phyloP scores from a whole-genome alignment of 192 early-diverging fungal species.

The Dispira parvispora region DNA sequence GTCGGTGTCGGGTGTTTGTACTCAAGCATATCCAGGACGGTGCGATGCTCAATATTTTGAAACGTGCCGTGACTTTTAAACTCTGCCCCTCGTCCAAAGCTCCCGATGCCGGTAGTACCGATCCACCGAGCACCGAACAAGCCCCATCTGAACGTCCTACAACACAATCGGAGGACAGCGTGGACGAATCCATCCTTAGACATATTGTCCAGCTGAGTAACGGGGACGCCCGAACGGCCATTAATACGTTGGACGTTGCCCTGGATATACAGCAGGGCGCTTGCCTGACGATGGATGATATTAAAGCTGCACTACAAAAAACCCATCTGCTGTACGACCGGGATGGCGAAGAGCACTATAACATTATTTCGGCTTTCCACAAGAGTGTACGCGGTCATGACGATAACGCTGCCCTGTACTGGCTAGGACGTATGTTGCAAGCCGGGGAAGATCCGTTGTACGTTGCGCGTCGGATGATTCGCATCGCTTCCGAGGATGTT shows the following conservation, averaged over 20 bases:
- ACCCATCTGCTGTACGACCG: constrained; percentile 68
- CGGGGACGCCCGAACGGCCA: constrained; percentile 41
- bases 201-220: constrained; percentile 50
- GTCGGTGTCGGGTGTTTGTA: constrained; percentile 60
- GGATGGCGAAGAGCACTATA: constrained; percentile 78
- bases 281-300: constrained; percentile 25
- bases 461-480: constrained; percentile 58
- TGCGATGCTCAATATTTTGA: constrained; percentile 44
- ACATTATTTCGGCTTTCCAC: constrained; percentile 78
- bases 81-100: constrained; percentile 18
- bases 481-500: constrained; percentile 78
- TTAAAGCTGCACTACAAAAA: constrained; percentile 59
- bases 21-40: constrained; percentile 41
- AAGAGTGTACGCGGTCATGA: constrained; percentile 79
- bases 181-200: constrained; percentile 19
- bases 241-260: constrained; percentile 20
- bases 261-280: constrained; percentile 16
- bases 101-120: background rate
- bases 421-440: constrained; percentile 79
- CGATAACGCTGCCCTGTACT: constrained; percentile 64
- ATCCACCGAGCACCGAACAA: background rate
- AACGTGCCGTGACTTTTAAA: constrained; percentile 36
- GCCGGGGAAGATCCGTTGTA: constrained; percentile 85
- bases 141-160: constrained; percentile 10
- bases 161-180: constrained; percentile 4